phyloP scores from a whole-genome alignment of 306 rosid species.

The Acacia melanoxylon region DNA sequence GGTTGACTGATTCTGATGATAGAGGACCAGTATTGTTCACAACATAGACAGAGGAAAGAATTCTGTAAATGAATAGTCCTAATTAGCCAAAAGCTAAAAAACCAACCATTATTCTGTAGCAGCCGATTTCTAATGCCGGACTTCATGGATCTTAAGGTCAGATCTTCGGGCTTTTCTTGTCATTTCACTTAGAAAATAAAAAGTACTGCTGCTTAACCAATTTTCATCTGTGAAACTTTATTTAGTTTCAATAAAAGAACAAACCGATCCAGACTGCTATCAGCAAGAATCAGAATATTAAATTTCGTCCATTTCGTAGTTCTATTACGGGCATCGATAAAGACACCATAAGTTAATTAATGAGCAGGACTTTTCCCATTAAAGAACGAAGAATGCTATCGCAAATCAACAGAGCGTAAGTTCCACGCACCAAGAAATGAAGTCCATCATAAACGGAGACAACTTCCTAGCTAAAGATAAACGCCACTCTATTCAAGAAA shows the following conservation, averaged over 20 bases:
- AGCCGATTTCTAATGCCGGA: neutral
- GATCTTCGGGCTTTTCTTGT: neutral
- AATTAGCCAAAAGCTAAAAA: neutral
- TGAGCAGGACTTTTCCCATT: neutral
- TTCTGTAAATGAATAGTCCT: neutral
- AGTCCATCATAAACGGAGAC: neutral
- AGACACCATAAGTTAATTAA: slow-evolving; percentile 8
- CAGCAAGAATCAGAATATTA: neutral
- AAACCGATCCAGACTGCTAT: neutral
- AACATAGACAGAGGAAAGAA: neutral
- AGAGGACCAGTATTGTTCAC: neutral
- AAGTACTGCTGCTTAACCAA: slow-evolving; percentile 6
- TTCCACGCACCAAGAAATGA: slow-evolving; percentile 22
- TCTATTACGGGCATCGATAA: slow-evolving; percentile 3
- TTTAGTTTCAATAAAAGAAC: neutral
- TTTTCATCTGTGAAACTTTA: neutral
- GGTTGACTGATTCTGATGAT: neutral
- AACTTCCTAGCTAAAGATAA: neutral
- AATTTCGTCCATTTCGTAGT: neutral
- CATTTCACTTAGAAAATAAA: neutral
- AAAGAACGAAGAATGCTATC: neutral
- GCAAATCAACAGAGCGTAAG: slow-evolving; percentile 22
- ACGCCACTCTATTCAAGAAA: slow-evolving; percentile 25
- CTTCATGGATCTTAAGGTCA: neutral
- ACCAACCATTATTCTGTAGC: neutral